Evolutionary conservation across 345 rosid species (phyloP).

Genomic region (Stellera chamaejasme): DNA sequence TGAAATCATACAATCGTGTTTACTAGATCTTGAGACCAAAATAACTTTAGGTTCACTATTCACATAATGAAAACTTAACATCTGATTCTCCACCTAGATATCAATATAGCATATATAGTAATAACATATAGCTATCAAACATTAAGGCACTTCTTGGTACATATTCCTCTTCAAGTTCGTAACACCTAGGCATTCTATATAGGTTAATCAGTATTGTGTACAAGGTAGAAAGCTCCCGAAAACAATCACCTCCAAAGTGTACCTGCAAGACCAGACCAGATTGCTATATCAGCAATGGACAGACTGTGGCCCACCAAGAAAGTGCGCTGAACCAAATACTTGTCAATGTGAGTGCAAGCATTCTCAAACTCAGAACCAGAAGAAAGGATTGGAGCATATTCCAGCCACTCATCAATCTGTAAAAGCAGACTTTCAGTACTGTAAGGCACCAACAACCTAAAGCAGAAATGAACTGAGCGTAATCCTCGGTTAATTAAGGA

Average conservation of each 20-base stretch:
- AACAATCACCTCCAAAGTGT: neutral
- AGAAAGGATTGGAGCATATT: slow-evolving; percentile 53
- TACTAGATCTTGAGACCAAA: too few species aligned
- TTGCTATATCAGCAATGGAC: slow-evolving; percentile 74
- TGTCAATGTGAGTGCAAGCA: slow-evolving; percentile 53
- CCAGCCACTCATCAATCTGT: slow-evolving; percentile 86
- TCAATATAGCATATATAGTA: too few species aligned
- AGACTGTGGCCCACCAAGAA: slow-evolving; percentile 62
- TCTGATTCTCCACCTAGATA: too few species aligned
- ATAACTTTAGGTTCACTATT: too few species aligned
- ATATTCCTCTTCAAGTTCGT: too few species aligned
- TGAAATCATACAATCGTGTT: too few species aligned
- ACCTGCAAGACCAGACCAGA: slow-evolving; percentile 93
- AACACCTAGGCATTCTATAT: too few species aligned
- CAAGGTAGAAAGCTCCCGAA: too few species aligned
- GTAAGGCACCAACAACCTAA: neutral
- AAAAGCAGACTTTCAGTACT: neutral
- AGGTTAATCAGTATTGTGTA: too few species aligned
- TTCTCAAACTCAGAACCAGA: slow-evolving; percentile 80
- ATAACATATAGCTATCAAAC: too few species aligned
- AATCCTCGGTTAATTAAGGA: neutral
- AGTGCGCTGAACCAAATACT: slow-evolving; percentile 41
- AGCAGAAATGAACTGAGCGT: neutral
- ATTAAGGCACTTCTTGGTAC: too few species aligned
- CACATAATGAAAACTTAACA: too few species aligned